phyloP scores from a whole-genome alignment of 306 rosid genomes.

The Carpinus fangiana region DNA sequence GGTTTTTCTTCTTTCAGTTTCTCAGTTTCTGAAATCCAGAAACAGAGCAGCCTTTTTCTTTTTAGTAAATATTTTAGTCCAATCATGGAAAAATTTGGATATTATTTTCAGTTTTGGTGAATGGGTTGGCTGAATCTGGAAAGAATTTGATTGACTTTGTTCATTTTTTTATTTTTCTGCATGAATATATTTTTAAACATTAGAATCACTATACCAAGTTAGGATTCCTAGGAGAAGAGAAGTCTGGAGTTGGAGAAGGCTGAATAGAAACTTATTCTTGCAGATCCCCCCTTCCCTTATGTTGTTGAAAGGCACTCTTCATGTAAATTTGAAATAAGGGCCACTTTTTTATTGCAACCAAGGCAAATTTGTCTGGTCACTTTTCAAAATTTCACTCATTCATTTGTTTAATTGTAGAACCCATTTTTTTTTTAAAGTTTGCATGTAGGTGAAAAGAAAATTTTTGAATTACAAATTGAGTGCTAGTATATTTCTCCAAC shows the following conservation, averaged over 20 bases:
- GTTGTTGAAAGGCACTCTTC: conserved; percentile 11
- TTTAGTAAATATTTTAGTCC: neutral
- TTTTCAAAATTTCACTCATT: no score
- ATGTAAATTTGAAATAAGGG: conserved; percentile 7
- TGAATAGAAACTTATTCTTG: conserved; percentile 6
- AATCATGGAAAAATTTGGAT: neutral
- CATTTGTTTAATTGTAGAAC: no score
- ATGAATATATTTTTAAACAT: no score
- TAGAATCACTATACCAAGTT: no score
- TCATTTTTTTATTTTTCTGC: no score
- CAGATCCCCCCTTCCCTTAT: neutral
- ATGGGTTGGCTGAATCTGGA: neutral
- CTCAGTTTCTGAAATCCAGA: neutral
- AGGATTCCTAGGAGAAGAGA: neutral
- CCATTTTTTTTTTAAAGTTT: no score
- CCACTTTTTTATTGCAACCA: neutral
- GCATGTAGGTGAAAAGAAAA: no score
- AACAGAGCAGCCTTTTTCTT: neutral
- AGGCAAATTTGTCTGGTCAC: no score
- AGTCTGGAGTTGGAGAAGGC: conserved; percentile 4
- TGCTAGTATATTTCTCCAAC: no score
- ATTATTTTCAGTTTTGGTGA: neutral
- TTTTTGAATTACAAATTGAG: no score
- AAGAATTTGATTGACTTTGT: neutral
- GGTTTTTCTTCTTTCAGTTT: neutral